Percentiles rank a stretch among this genome's conserved stretches.
Evolutionary conservation across 139 green algal genomes (phyloP).

Genomic region (Coelastrella sp.): DNA sequence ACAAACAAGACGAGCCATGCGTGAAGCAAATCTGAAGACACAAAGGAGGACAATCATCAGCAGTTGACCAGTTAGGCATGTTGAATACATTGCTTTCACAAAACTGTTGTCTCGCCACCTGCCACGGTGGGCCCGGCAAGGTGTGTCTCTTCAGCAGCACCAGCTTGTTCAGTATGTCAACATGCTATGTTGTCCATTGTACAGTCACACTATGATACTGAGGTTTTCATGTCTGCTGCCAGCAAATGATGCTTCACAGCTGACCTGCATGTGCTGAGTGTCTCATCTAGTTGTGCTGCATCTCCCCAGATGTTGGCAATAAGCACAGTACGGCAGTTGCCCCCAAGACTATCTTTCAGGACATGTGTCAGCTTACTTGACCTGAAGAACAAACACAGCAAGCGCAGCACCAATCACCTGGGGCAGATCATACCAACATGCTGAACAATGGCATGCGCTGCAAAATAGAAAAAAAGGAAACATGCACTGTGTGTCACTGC

Average conservation of each 20-base stretch:
- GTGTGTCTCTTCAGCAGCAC: too few relatives aligned
- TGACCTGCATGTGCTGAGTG: constrained; percentile 78
- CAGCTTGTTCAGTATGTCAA: too few relatives aligned
- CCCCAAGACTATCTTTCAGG: constrained; percentile 78
- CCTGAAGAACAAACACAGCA: constrained; percentile 35
- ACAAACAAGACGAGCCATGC: constrained; percentile 74
- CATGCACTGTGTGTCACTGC: too few relatives aligned
- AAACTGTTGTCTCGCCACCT: too few relatives aligned
- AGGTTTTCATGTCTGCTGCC: too few relatives aligned
- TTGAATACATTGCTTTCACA: too few relatives aligned
- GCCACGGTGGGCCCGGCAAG: too few relatives aligned
- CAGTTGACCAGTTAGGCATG: neutral
- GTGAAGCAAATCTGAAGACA: constrained; percentile 66
- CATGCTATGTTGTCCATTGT: neutral
- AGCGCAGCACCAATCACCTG: neutral
- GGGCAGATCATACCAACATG: too few relatives aligned
- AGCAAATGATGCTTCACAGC: neutral
- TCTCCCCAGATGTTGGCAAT: constrained; percentile 80
- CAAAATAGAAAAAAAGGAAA: neutral
- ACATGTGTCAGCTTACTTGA: constrained; percentile 80
- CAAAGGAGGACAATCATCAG: neutral
- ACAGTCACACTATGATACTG: neutral
- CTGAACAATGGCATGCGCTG: too few relatives aligned
- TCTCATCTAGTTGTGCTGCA: constrained; percentile 72
- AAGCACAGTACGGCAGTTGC: constrained; percentile 79